Base-by-base conservation (phyloP, 2,329 filamentous ascomycete genomes). In the Hymenoscyphus scutula region DNA sequence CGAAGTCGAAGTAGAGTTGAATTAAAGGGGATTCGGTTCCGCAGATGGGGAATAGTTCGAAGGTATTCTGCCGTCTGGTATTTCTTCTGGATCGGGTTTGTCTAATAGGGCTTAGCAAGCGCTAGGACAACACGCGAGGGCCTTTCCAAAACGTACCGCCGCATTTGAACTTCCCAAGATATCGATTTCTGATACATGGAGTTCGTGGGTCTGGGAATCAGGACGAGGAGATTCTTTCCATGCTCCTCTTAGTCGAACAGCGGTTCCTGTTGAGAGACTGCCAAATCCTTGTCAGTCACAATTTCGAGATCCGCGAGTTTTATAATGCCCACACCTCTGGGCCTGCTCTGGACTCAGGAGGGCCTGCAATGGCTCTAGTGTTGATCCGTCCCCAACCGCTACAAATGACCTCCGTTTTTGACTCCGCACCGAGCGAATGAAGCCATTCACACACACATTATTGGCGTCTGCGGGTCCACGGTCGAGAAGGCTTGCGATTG, bases 81-180 rank as follows among this genome's bases (percentile, higher is more conserved):
- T 77, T 98, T 98, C 77, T 97, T 97, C 77, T 99, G 95, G 27
- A 99, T 86, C 2, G 95, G 95, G 74, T 91, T 96, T 66, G 88
- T 90, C 90, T 98, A 72, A 30, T 60, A 34, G 48, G 37, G 53
- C 63, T 67, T 57, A 73, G 68, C 30, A 53, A 60, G 45, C 34
- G 30, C 32, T 62, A 64, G 54, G 37, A 51, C 62, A 59, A 66
- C 61, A 34, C 53, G 11, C 8, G 23, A 29, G 30, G 30, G 41
- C 34, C n/a, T 3, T 30, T 59, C 53, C 63, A 69, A 62, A 72
- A 77, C 86, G 76, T 81, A 95, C 92, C 76, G 89, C 85, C 69
- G 92, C 83, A 78, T 97, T 88, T 58, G 92, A 90, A 48, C 85
- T 79, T 54, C 94, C 95, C 53, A 96, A 77, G 25, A 96, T 75